Base-by-base conservation (phyloP, 805 yeast genomes). In the Sugiyamaella boreocaroliniensis region DNA sequence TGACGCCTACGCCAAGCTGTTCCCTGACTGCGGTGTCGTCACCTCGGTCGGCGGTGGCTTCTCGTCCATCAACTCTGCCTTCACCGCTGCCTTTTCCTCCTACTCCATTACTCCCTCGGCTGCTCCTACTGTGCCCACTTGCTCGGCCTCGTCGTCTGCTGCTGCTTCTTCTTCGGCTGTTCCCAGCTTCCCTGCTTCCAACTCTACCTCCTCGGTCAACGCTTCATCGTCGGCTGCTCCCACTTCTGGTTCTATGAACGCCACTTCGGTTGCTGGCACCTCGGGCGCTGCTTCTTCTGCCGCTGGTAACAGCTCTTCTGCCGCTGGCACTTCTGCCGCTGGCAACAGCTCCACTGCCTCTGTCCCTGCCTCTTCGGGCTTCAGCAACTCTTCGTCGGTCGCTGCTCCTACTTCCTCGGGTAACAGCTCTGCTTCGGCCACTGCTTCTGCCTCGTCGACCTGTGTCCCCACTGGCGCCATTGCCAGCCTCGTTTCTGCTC, bases 261-360 rank as follows among this genome's bases (percentile, higher is more conserved):
- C 43, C 29, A 43, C 47, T 29, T 10, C 47, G 20, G 19, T 45
- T 19, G 11, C 44, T 19, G 47, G 37, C n/a, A 22, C 47, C 15
- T 41, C 48, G 14, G n/a, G n/a, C n/a, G n/a, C n/a, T n/a, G n/a
- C n/a, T n/a, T n/a, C n/a, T n/a, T n/a, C n/a, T n/a, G n/a, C n/a
- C n/a, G 18, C 49, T 34, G 19, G 44, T 9, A 29, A 19, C 20
- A 12, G 45, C 42, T 4, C 44, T 42, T 9, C 42, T 16, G 51
- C 40, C 29, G 19, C 26, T 12, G 14, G 42, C 29, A 8, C 26
- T 19, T 19, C 45, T 5, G 45, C 53, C 29, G 49, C 59, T 15
- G 54, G 62, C 32, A 43, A 53, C 29, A 26, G 60, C 44, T 61
- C 61, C 40, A 40, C 15, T 8, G 51, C 44, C 15, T 41, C 53